Base-by-base conservation (phyloP, 345 rosid species). In the Erysimum cheiranthoides region DNA sequence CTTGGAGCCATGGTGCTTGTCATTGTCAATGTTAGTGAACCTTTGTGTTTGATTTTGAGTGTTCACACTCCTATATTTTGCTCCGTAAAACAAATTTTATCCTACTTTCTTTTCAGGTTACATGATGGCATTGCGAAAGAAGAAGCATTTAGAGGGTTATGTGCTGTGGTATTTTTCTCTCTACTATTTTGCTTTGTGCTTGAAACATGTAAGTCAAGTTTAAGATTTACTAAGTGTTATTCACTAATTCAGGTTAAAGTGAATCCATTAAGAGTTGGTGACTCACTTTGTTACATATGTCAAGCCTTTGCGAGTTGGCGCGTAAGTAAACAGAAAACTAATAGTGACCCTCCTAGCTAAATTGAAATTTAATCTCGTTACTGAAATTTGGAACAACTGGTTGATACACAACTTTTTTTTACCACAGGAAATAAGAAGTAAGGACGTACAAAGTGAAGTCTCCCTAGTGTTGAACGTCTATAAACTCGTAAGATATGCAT, bases 301-400 rank as follows among this genome's bases (percentile, higher is more conserved):
- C 82, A 83, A 84, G 93, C 97, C 67, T 85, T 94, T 74, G 97
- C 97, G 39, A 92, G 97, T 80, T 94, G 96, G 95, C 85, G 90
- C 67, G 98, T 94, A 90, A 85, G 96, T 36, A 2, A 17, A 16
- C 18, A 46, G 65, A 81, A 45, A 0, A n/a, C 51, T n/a, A 30
- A 21, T 10, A 5, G 10, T 6, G 51, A 16, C 9, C 25, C 51
- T 46, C 6, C 49, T 5, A 18, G 32, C 52, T 54, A 63, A 64
- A 18, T 58, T 51, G 30, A 56, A 13, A 16, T 40, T 62, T 8
- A 36, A 38, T 38, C 43, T 38, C 43, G 8, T 32, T 6, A 46
- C 0, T 32, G 42, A 66, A 0, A 38, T 47, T 50, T 10, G 9
- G 21, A 40, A 31, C 21, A 58, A 10, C 40, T 59, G 36, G 35